Percentiles rank a stretch among this genome's conserved stretches.
Evolutionary conservation across 2,329 filamentous ascomycete genomes (phyloP).

Genomic region (Elsinoe perseae): DNA sequence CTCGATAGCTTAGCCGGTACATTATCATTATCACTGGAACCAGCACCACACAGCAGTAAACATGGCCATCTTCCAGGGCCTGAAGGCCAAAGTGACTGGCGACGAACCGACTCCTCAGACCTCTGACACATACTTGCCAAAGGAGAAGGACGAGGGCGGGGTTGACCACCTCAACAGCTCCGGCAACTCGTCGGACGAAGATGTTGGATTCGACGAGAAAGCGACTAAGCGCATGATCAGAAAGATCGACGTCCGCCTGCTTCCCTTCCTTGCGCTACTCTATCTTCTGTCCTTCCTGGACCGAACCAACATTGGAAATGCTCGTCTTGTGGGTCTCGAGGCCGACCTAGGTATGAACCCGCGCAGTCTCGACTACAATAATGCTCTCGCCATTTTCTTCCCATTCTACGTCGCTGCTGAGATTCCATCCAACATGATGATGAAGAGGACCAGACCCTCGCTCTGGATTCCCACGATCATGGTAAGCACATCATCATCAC

Average conservation of each 20-base stretch:
- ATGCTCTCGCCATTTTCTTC: conserved; percentile 39
- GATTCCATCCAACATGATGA: conserved; percentile 38
- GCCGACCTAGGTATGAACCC: conserved; percentile 53
- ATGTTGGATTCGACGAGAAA: conserved; percentile 17
- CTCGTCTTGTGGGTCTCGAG: conserved; percentile 49
- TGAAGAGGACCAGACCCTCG: conserved; percentile 35
- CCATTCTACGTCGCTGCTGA: conserved; percentile 35
- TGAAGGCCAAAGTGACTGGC: neutral
- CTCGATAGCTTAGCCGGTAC: neutral
- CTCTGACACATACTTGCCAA: conserved; percentile 9
- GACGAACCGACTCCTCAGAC: neutral
- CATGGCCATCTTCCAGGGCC: conserved; percentile 3
- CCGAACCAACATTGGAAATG: conserved; percentile 44
- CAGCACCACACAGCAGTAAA: neutral
- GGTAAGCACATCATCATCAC: conserved; percentile 13
- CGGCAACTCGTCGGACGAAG: conserved; percentile 1
- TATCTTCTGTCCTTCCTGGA: conserved; percentile 52
- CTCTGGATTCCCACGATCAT: conserved; percentile 34
- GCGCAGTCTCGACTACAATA: conserved; percentile 51
- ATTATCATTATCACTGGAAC: neutral
- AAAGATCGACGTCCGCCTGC: conserved; percentile 46
- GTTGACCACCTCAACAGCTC: conserved; percentile 13
- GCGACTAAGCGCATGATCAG: conserved; percentile 33
- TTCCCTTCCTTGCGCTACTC: conserved; percentile 49
- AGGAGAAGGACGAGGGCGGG: conserved; percentile 6